Evolutionary conservation across 2,329 filamentous ascomycete species (phyloP).

Genomic region (Fusarium brevicatenulatum): DNA sequence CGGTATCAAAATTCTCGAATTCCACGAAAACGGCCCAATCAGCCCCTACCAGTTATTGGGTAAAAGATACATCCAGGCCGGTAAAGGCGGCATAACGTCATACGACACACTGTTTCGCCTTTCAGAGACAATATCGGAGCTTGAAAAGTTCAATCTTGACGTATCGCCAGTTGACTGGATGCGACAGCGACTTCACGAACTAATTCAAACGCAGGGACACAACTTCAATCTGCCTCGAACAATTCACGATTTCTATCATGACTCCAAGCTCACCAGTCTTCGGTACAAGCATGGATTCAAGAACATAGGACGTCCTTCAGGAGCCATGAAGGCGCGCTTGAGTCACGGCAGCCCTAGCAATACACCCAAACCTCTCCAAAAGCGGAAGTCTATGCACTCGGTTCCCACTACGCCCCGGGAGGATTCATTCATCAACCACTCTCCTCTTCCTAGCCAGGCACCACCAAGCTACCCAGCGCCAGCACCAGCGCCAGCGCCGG

Average conservation of each 20-base stretch:
- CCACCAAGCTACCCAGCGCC: conserved; percentile 1
- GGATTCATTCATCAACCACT: conserved; percentile 43
- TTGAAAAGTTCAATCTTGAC: conserved; percentile 64
- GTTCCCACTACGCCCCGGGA: conserved; percentile 44
- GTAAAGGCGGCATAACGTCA: conserved; percentile 55
- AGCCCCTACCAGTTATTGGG: conserved; percentile 66
- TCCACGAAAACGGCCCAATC: conserved; percentile 60
- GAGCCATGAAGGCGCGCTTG: conserved; percentile 51
- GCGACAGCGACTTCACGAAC: conserved; percentile 65
- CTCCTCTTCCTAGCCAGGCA: conserved; percentile 39
- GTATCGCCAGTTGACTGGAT: conserved; percentile 66
- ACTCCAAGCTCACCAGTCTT: conserved; percentile 60
- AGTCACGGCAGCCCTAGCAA: conserved; percentile 38
- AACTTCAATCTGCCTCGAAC: conserved; percentile 63
- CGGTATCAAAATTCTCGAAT: conserved; percentile 63
- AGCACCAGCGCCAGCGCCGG: conserved; percentile 1
- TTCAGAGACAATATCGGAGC: conserved; percentile 63
- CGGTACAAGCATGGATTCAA: conserved; percentile 65
- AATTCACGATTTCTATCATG: conserved; percentile 66
- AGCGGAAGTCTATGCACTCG: conserved; percentile 50
- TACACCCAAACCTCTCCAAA: conserved; percentile 45
- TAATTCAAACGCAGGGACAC: conserved; percentile 55
- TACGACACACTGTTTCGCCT: conserved; percentile 68
- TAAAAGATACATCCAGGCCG: conserved; percentile 59
- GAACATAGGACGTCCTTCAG: conserved; percentile 66